Evolutionary conservation across 805 yeast genomes (phyloP), one percentile per base, ranked within the genome.

Genomic region (Kazachstania africana): DNA sequence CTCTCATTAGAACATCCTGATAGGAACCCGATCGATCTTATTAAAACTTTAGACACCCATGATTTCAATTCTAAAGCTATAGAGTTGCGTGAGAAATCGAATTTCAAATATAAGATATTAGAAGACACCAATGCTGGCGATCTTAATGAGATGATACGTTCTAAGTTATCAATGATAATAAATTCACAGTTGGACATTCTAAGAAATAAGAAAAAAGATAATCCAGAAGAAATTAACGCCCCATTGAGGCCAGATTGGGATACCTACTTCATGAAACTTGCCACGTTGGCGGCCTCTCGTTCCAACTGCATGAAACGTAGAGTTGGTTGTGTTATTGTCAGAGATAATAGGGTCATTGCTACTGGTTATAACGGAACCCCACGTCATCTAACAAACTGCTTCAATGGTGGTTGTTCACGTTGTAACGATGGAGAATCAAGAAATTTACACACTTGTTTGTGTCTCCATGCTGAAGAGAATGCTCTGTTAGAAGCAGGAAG

Each of bases 301-400:
- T 78, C 94, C 17, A 91, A 91, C 44, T 91, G 99, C 61, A 91
- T 91, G 97, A 91, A 91, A 55, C 63, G 99, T 36, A 67, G 94
- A 32, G 99, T 91, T 3, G 99, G 99, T 0, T 88, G 97, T 57
- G 97, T 91, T 6, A 71, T 91, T 12, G 95, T 84, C 2, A 68
- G 84, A 32, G 91, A 82, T 28, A 73, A 72, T 24, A 64, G 96
- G 35, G 94, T 91, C 17, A 68, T 91, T 16, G 91, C 97, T 2
- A 91, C 99, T 0, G 99, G 99, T 0, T 91, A 91, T 57, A 91
- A 91, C 48, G 99, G 99, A 2, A 91, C 99, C 0, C 97, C 99
- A 8, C 67, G 95, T 26, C 82, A 85, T 36, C 59, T 84, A 45
- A 62, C 65, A 16, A 91, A 91, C 47, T 91, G 99, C 58, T 87